Percentiles rank a stretch among this genome's conserved stretches.
phyloP scores from a whole-genome alignment of 2,329 filamentous ascomycete genomes.

The Ophiocordyceps unilateralis region DNA sequence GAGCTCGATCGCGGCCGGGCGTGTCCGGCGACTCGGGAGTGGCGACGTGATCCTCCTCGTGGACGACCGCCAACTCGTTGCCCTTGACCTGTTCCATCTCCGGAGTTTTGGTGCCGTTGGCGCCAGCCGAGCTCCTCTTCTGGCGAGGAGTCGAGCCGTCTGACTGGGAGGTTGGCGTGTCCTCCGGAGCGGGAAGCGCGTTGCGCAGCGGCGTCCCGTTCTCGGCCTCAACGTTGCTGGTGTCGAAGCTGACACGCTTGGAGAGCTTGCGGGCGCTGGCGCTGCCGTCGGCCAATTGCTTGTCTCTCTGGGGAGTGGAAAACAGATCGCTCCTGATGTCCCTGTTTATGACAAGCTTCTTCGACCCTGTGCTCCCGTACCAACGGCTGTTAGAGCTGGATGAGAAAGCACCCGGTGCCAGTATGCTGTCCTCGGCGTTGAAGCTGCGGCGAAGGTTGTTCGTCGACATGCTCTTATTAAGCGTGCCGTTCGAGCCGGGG shows the following conservation, averaged over 20 bases:
- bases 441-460: constrained; percentile 73
- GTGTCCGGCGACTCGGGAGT: constrained; percentile 10
- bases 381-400: constrained; percentile 45
- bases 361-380: constrained; percentile 54
- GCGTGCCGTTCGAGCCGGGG: constrained; percentile 49
- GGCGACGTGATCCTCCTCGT: constrained; percentile 41
- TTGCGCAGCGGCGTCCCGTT: constrained; percentile 16
- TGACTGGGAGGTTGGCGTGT: constrained; percentile 11
- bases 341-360: constrained; percentile 85
- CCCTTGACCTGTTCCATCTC: constrained; percentile 59
- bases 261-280: constrained; percentile 39
- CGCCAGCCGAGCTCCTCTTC: constrained; percentile 29
- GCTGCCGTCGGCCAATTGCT: constrained; percentile 19
- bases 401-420: constrained; percentile 73
- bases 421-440: constrained; percentile 68
- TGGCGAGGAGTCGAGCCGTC: constrained; percentile 27
- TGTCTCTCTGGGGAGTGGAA: constrained; percentile 39
- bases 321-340: constrained; percentile 61
- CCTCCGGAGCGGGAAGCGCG: constrained; percentile 17
- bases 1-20: constrained; percentile 25
- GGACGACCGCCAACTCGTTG: constrained; percentile 63
- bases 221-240: constrained; percentile 28
- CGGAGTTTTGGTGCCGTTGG: constrained; percentile 22
- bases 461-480: constrained; percentile 77
- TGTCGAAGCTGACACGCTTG: constrained; percentile 88